Evolutionary conservation across 1,284 basidiomycete genomes (phyloP).

Genomic region (Schizophyllum commune): DNA sequence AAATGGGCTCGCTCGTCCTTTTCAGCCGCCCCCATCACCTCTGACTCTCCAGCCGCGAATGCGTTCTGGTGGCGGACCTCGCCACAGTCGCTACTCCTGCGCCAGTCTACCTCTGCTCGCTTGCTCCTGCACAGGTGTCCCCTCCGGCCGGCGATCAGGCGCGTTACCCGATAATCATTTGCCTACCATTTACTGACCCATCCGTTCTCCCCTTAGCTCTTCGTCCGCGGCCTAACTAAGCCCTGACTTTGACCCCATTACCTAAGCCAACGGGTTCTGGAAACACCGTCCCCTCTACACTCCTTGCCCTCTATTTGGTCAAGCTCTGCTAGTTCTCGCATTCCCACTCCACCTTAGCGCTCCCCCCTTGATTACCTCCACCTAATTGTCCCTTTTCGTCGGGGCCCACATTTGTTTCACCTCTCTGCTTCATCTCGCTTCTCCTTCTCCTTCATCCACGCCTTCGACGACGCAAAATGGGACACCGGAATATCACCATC

Average conservation of each 20-base stretch:
- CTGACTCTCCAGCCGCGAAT: not conserved
- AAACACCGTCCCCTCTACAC: not conserved
- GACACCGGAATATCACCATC: conserved; percentile 15
- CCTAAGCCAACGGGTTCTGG: not conserved
- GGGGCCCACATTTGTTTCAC: not conserved
- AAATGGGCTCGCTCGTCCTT: not conserved
- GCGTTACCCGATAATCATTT: not conserved
- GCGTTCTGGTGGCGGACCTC: not conserved
- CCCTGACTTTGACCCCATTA: not conserved
- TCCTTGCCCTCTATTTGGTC: not conserved
- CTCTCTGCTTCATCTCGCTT: not conserved
- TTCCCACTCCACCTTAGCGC: not conserved
- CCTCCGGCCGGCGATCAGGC: not conserved
- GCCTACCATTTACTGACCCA: not conserved
- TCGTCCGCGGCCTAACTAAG: not conserved
- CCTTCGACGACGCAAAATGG: not conserved
- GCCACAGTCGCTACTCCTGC: not conserved
- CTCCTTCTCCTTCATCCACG: not conserved
- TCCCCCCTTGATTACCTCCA: not conserved
- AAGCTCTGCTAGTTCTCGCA: not conserved
- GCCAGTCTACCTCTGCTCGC: not conserved
- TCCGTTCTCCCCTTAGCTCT: not conserved
- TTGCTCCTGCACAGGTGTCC: not conserved
- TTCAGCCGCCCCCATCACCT: not conserved
- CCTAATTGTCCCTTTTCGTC: conserved; percentile 7